Conservation (phyloP, 257 asterid species). For the Salvia hispanica region DNA sequence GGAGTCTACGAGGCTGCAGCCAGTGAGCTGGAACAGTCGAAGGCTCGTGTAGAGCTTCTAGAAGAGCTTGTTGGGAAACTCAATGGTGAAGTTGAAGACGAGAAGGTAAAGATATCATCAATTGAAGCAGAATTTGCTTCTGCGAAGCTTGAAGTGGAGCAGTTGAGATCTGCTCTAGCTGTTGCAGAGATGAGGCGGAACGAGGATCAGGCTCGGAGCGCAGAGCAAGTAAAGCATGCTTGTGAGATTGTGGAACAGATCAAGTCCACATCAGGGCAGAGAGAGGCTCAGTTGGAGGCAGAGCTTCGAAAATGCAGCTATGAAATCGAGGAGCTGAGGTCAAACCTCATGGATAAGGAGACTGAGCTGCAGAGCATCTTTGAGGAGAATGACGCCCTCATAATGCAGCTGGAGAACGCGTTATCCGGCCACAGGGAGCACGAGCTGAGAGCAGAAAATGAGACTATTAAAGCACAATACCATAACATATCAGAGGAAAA, state of each 20-base stretch:
- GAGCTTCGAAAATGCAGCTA: conserved; percentile 50
- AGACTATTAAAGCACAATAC: conserved; percentile 44
- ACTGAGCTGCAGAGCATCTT: conserved; percentile 78
- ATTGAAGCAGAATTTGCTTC: conserved; percentile 44
- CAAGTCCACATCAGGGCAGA: conserved; percentile 45
- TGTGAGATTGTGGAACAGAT: conserved; percentile 55
- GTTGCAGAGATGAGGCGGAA: conserved; percentile 59
- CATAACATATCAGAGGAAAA: conserved; percentile 50
- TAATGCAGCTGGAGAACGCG: conserved; percentile 39
- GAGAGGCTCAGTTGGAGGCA: conserved; percentile 62
- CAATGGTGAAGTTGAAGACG: conserved; percentile 9
- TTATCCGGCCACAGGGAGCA: conserved; percentile 39
- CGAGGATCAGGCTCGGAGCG: conserved; percentile 54
- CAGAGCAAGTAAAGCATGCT: conserved; percentile 47
- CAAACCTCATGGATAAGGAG: conserved; percentile 83
- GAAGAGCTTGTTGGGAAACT: conserved; percentile 61
- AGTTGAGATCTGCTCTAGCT: conserved; percentile 59
- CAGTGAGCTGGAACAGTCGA: conserved; percentile 64
- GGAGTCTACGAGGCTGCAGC: conserved; percentile 50
- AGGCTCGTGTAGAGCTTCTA: conserved; percentile 53
- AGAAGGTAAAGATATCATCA: conserved; percentile 24
- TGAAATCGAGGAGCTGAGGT: conserved; percentile 78
- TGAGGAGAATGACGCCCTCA: conserved; percentile 73
- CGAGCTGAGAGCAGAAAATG: conserved; percentile 41
- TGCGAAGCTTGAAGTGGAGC: conserved; percentile 53